Conservation (phyloP, 176 grass and related monocot genomes). For the Musa acuminata region DNA sequence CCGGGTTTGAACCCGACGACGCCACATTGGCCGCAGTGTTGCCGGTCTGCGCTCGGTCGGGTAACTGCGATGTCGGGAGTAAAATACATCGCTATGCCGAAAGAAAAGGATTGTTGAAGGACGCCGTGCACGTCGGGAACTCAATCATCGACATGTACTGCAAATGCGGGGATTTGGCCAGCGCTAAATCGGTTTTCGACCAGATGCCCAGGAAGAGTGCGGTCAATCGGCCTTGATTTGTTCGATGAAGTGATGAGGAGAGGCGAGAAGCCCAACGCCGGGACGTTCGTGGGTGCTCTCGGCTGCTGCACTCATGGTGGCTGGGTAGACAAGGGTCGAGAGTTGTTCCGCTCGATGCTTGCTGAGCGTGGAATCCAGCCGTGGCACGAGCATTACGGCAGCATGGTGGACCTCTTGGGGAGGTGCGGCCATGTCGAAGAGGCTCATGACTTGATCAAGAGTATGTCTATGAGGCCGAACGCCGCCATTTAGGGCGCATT, state of each 20-base stretch:
- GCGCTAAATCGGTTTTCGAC: constrained; percentile 25
- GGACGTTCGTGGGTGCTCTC: constrained; percentile 45
- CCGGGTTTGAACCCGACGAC: constrained; percentile 31
- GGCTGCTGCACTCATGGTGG: constrained; percentile 51
- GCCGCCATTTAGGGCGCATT: constrained; percentile 50
- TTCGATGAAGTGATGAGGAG: constrained; percentile 33
- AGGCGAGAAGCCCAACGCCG: constrained; percentile 26
- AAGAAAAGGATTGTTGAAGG: constrained; percentile 16
- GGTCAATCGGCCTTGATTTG: constrained; percentile 38
- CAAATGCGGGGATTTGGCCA: constrained; percentile 45
- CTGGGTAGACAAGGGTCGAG: constrained; percentile 30
- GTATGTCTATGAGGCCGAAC: constrained; percentile 44
- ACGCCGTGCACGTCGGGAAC: constrained; percentile 37
- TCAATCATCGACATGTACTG: constrained; percentile 54
- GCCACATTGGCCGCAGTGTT: constrained; percentile 33
- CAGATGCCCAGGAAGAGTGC: constrained; percentile 25
- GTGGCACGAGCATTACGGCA: constrained; percentile 42
- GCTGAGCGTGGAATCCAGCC: constrained; percentile 22
- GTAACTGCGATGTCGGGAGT: constrained; percentile 25
- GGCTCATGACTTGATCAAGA: constrained; percentile 30
- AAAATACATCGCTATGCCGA: constrained; percentile 34
- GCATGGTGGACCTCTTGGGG: constrained; percentile 56
- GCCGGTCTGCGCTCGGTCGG: constrained; percentile 38
- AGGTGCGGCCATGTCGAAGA: constrained; percentile 40
- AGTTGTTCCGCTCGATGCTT: constrained; percentile 39